A percentile compares a stretch with the other conserved stretches of the same genome.
phyloP scores from a whole-genome alignment of 139 green algal genomes.

The Asterochloris sp. region DNA sequence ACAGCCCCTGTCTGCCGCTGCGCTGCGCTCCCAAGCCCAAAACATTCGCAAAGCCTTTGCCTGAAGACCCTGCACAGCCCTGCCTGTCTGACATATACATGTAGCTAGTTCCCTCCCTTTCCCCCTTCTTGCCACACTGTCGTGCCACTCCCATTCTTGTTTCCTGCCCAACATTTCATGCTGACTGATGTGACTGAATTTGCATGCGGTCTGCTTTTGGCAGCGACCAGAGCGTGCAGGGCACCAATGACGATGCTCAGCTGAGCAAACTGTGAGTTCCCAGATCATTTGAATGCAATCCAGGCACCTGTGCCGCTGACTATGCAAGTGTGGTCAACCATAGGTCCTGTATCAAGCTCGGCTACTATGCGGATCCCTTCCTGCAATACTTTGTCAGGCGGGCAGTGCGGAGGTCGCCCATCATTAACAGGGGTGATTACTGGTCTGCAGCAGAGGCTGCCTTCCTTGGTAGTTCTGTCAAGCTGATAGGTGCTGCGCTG shows the following conservation, averaged over 20 bases:
- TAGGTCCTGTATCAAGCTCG: constrained; percentile 71
- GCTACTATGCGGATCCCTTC: constrained; percentile 86
- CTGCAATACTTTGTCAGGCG: constrained; percentile 74
- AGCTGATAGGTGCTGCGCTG: background rate
- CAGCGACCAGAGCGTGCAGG: constrained; percentile 55
- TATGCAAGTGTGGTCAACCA: background rate
- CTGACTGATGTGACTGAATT: background rate
- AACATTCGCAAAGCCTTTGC: too few relatives aligned
- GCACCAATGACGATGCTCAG: constrained; percentile 88
- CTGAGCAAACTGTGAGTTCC: constrained; percentile 75
- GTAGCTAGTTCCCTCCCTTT: too few relatives aligned
- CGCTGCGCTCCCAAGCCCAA: too few relatives aligned
- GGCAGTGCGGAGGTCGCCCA: constrained; percentile 50
- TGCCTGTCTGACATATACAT: too few relatives aligned
- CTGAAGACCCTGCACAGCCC: too few relatives aligned
- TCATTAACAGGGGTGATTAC: constrained; percentile 82
- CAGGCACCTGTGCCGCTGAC: too few relatives aligned
- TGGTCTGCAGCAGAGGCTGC: too few relatives aligned
- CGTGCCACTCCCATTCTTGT: too few relatives aligned
- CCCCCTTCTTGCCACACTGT: too few relatives aligned
- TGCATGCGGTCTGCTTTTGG: background rate
- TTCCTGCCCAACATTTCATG: too few relatives aligned
- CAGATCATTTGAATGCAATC: background rate
- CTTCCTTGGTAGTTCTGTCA: background rate
- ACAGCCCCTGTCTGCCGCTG: too few relatives aligned